These are phyloP conservation scores for Ceratocystis diversiconidia DNA, from an alignment of 2,329 filamentous ascomycete species.

Conservation along the genomic window DNA sequence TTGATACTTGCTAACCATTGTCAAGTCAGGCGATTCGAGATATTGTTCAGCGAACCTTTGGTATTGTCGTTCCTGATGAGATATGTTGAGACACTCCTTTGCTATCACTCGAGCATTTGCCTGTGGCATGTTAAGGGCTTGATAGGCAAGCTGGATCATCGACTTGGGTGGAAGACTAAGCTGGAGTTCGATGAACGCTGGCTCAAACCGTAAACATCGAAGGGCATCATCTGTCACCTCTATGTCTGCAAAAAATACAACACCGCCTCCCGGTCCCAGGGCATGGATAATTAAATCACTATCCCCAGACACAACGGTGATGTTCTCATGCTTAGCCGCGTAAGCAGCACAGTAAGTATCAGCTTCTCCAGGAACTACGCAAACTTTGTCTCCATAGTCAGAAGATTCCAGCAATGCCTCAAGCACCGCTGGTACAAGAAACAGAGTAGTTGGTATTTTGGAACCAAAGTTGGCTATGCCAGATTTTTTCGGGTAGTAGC, in stretches of 20 bases:
- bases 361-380: conserved; percentile 69
- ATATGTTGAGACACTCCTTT: background rate
- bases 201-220: conserved; percentile 24
- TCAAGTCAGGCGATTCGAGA: conserved; percentile 4
- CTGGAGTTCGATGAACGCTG: conserved; percentile 28
- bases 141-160: conserved; percentile 24
- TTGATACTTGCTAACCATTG: background rate
- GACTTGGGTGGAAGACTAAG: conserved; percentile 27
- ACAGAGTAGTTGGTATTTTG: conserved; percentile 25
- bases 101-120: conserved; percentile 19
- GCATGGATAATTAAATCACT: conserved; percentile 72
- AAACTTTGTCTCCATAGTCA: conserved; percentile 30
- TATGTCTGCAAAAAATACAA: conserved; percentile 39
- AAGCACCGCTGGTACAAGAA: conserved; percentile 64
- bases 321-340: conserved; percentile 36
- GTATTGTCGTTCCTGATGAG: background rate
- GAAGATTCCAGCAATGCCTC: conserved; percentile 45
- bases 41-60: conserved; percentile 7
- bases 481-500: conserved; percentile 31
- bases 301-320: conserved; percentile 62
- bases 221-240: conserved; percentile 18
- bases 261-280: conserved; percentile 49
- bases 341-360: conserved; percentile 64
- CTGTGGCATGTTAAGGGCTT: conserved; percentile 20
- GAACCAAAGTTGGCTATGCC: background rate